These are phyloP conservation scores for Friedmanniomyces simplex DNA, from an alignment of 495 filamentous ascomycete species.

Conservation along the genomic window DNA sequence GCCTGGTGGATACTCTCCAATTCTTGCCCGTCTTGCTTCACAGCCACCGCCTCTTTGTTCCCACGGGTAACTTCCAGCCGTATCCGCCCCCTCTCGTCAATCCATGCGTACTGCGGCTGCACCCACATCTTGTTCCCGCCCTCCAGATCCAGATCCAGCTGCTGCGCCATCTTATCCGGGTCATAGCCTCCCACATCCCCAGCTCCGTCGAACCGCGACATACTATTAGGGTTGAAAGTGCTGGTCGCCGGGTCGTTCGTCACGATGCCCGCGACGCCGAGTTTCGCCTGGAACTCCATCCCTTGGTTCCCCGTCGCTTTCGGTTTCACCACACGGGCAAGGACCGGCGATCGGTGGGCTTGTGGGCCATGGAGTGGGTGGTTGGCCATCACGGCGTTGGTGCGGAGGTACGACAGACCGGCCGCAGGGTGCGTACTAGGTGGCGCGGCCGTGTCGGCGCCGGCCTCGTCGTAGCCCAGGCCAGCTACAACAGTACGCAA, in stretches of 20 bases:
- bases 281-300: constrained; percentile 11
- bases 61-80: constrained; percentile 9
- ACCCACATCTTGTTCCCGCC: constrained; percentile 21
- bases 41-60: constrained; percentile 11
- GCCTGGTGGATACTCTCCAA: background rate
- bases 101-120: constrained; percentile 1
- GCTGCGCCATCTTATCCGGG: background rate
- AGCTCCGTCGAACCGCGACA: too few relatives aligned
- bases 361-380: constrained; percentile 79
- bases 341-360: constrained; percentile 46
- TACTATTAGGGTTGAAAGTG: background rate
- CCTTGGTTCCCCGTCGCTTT: background rate
- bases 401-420: constrained; percentile 75
- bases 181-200: background rate
- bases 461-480: constrained; percentile 26
- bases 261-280: constrained; percentile 30
- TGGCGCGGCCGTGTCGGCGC: constrained; percentile 51
- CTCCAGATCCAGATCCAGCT: constrained; percentile 9
- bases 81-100: constrained; percentile 17
- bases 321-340: constrained; percentile 57
- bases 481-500: background rate
- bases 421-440: constrained; percentile 85
- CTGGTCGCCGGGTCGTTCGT: constrained; percentile 10
- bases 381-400: constrained; percentile 57
- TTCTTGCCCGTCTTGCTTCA: constrained; percentile 5